Conservation (phyloP, 257 asterid genomes). For the Dorcoceras hygrometricum region DNA sequence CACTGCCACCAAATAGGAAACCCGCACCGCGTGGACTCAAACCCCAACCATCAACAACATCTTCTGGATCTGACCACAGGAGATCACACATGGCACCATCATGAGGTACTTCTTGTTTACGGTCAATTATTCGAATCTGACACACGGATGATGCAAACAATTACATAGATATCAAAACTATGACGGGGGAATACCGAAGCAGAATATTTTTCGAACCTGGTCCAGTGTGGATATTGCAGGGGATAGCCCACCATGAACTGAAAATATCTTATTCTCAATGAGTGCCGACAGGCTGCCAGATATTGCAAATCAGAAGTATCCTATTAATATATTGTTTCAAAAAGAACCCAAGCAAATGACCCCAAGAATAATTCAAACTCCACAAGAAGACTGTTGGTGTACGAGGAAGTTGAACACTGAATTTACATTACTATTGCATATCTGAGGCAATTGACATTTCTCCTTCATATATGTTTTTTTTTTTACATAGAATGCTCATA, state of each 20-base stretch:
- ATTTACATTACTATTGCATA: slow-evolving; percentile 7
- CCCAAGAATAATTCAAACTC: background rate
- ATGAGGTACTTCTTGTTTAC: slow-evolving; percentile 98
- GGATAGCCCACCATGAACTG: slow-evolving; percentile 97
- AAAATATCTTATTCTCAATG: slow-evolving; percentile 85
- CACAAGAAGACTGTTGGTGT: slow-evolving; percentile 9
- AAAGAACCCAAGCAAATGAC: slow-evolving; percentile 13
- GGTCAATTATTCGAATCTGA: slow-evolving; percentile 88
- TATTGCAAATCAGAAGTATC: slow-evolving; percentile 25
- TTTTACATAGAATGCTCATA: background rate
- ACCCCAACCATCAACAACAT: slow-evolving; percentile 95
- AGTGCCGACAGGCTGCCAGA: slow-evolving; percentile 89
- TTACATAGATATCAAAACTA: slow-evolving; percentile 7
- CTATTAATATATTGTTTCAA: slow-evolving; percentile 18
- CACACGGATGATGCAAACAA: slow-evolving; percentile 24
- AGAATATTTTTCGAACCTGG: slow-evolving; percentile 53
- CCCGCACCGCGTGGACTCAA: slow-evolving; percentile 99
- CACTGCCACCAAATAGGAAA: slow-evolving; percentile 87
- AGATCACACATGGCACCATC: slow-evolving; percentile 99
- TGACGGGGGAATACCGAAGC: slow-evolving; percentile 6
- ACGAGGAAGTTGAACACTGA: slow-evolving; percentile 8
- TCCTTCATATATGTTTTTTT: slow-evolving; percentile 2
- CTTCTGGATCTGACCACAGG: slow-evolving; percentile 98
- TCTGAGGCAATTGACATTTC: background rate
- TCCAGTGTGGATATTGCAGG: slow-evolving; percentile 86